Percentiles rank a stretch among this genome's conserved stretches.
These are phyloP conservation scores for Hyaloscypha bicolor DNA, from an alignment of 495 filamentous ascomycete species.

Conservation along the genomic window DNA sequence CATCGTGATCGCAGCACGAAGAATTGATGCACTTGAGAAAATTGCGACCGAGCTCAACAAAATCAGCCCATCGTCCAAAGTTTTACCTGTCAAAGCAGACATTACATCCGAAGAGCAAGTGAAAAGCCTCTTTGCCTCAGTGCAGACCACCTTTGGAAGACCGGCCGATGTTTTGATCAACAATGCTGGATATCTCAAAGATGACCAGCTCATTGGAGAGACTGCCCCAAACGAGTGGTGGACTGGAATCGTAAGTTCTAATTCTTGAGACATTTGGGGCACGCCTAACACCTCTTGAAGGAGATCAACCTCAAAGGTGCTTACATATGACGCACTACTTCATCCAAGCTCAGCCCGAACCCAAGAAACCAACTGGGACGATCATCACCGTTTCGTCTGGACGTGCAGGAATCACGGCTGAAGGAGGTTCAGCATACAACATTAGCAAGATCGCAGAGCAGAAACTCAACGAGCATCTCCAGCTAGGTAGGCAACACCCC, in stretches of 20 bases:
- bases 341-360: conserved; percentile 33
- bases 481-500: conserved; percentile 27
- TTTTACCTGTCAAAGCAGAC: conserved; percentile 36
- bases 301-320: conserved; percentile 45
- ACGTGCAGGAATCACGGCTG: conserved; percentile 22
- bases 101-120: conserved; percentile 36
- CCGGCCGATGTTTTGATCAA: conserved; percentile 45
- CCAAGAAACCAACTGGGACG: conserved; percentile 28
- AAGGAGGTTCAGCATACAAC: conserved; percentile 41
- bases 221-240: conserved; percentile 3
- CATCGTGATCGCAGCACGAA: conserved; percentile 42
- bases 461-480: conserved; percentile 40
- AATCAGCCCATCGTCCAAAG: conserved; percentile 26
- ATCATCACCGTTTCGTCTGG: conserved; percentile 34
- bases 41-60: conserved; percentile 29
- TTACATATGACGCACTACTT: conserved; percentile 41
- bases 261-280: not conserved
- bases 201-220: conserved; percentile 11
- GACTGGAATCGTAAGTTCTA: not conserved
- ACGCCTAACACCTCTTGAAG: conserved; percentile 16
- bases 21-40: conserved; percentile 29
- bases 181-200: conserved; percentile 36
- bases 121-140: conserved; percentile 36
- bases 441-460: conserved; percentile 39
- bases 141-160: conserved; percentile 37